These are phyloP conservation scores for Castanea mollissima DNA, from an alignment of 306 rosid genomes.

Conservation along the genomic window DNA sequence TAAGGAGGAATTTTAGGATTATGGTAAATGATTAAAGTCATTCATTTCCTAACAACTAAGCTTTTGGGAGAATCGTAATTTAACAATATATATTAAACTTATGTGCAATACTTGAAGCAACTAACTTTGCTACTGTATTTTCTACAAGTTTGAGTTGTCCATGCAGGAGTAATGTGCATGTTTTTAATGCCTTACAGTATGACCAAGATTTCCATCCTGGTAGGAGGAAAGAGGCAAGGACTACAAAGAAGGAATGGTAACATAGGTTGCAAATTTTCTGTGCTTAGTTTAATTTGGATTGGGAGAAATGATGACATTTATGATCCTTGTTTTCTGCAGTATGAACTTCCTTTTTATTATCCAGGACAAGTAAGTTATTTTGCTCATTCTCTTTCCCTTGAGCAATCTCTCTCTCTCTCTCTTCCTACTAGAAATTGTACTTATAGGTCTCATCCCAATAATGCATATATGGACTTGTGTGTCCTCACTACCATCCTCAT, in stretches of 20 bases:
- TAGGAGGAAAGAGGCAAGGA: slow-evolving; percentile 98
- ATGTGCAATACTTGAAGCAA: neutral
- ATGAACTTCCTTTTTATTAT: slow-evolving; percentile 91
- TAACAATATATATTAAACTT: too few species aligned
- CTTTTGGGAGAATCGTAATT: too few species aligned
- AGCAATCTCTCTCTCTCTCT: slow-evolving; percentile 15
- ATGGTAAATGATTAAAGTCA: too few species aligned
- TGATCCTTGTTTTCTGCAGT: slow-evolving; percentile 61
- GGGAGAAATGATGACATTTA: slow-evolving; percentile 18
- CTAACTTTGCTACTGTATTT: neutral
- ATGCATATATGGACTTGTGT: slow-evolving; percentile 3
- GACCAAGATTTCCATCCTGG: slow-evolving; percentile 96
- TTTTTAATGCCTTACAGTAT: slow-evolving; percentile 42
- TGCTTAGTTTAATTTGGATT: neutral
- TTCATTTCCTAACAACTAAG: too few species aligned
- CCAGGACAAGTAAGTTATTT: slow-evolving; percentile 87
- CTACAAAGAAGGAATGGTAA: slow-evolving; percentile 91
- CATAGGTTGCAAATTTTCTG: slow-evolving; percentile 13
- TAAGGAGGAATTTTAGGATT: too few species aligned
- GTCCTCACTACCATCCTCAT: neutral
- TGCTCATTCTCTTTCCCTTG: slow-evolving; percentile 12
- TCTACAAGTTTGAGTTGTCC: neutral
- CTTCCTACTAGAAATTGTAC: slow-evolving; percentile 1
- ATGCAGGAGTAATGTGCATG: slow-evolving; percentile 9
- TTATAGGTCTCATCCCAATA: slow-evolving; percentile 1